phyloP scores from a whole-genome alignment of 805 yeast species.

The Sporopachydermia quercuum region DNA sequence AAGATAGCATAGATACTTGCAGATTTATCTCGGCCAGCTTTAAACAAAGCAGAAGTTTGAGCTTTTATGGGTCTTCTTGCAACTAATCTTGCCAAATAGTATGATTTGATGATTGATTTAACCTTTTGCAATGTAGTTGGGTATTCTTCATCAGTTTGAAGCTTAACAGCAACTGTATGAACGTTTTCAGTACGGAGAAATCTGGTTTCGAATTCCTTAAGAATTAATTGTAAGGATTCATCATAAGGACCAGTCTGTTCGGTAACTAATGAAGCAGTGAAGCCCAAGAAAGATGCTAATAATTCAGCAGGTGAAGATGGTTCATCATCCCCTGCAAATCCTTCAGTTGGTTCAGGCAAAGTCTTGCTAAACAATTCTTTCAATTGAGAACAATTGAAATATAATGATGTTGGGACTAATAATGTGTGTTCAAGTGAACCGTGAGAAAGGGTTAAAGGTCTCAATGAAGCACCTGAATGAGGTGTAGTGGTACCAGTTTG shows the following conservation, averaged over 20 bases:
- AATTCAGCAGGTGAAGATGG: slow-evolving; percentile 80
- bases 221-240: slow-evolving; percentile 53
- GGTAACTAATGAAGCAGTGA: slow-evolving; percentile 20
- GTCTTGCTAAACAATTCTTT: slow-evolving; percentile 72
- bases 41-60: slow-evolving; percentile 46
- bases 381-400: slow-evolving; percentile 72
- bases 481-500: slow-evolving; percentile 28
- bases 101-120: slow-evolving; percentile 62
- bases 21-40: slow-evolving; percentile 35
- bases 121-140: slow-evolving; percentile 62
- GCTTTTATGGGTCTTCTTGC: slow-evolving; percentile 33
- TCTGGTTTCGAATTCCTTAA: slow-evolving; percentile 74
- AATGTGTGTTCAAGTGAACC: slow-evolving; percentile 83
- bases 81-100: slow-evolving; percentile 45
- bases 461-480: slow-evolving; percentile 32
- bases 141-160: slow-evolving; percentile 36
- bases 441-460: slow-evolving; percentile 76
- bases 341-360: slow-evolving; percentile 61
- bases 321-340: slow-evolving; percentile 73
- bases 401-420: slow-evolving; percentile 69
- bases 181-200: slow-evolving; percentile 68
- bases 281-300: slow-evolving; percentile 69
- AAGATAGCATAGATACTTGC: slow-evolving; percentile 72
- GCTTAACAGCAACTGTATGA: slow-evolving; percentile 70
- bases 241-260: slow-evolving; percentile 38